Conservation (phyloP, 176 grass and related monocot genomes). For the Calamus simplicifolius region DNA sequence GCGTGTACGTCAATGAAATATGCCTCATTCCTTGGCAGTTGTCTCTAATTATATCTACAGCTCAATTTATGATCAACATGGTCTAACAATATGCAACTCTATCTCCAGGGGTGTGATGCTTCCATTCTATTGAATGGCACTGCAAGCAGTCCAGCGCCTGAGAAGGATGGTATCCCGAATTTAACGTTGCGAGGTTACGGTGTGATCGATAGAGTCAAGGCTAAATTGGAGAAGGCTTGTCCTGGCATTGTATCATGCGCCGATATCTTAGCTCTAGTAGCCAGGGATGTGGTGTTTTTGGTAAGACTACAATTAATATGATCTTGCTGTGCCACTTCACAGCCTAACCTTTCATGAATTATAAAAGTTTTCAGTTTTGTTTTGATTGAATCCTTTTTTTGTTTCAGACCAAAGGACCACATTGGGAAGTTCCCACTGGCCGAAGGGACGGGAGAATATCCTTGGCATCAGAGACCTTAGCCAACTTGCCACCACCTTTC, state of each 20-base stretch:
- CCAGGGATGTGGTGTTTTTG: slow-evolving; percentile 67
- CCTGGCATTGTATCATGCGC: slow-evolving; percentile 76
- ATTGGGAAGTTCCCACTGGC: slow-evolving; percentile 58
- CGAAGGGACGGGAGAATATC: slow-evolving; percentile 60
- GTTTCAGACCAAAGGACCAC: slow-evolving; percentile 61
- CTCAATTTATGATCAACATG: no score
- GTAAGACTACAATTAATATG: slow-evolving; percentile 28
- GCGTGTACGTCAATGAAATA: no score
- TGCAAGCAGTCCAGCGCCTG: no score
- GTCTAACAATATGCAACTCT: no score
- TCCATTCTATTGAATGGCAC: no score
- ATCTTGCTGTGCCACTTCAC: background rate
- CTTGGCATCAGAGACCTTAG: slow-evolving; percentile 34
- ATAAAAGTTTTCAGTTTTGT: background rate
- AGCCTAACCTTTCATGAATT: background rate
- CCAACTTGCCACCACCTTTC: slow-evolving; percentile 45
- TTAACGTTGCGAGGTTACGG: slow-evolving; percentile 54
- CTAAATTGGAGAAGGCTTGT: slow-evolving; percentile 54
- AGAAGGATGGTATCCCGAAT: slow-evolving; percentile 44
- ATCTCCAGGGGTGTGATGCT: no score
- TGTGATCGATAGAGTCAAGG: slow-evolving; percentile 65
- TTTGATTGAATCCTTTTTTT: background rate
- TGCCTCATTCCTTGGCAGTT: no score
- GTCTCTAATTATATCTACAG: no score
- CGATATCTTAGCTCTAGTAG: slow-evolving; percentile 58